Conservation (phyloP, 768 basidiomycete species). For the Filobasidium wieringae region DNA sequence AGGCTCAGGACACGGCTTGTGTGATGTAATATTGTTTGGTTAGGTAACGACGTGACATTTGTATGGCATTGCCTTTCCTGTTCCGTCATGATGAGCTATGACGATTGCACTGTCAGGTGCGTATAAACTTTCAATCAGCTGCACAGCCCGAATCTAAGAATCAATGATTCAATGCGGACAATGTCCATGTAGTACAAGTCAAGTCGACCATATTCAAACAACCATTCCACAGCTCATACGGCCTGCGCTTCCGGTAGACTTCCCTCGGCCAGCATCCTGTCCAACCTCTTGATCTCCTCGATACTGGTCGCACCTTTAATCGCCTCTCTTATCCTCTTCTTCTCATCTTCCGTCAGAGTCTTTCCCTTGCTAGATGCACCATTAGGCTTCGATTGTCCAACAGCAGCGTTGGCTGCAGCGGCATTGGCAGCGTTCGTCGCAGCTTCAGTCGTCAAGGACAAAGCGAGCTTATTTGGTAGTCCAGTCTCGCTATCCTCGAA, state of each 20-base stretch:
- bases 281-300: conserved; percentile 36
- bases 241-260: conserved; percentile 32
- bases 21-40: not conserved
- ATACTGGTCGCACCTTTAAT: conserved; percentile 32
- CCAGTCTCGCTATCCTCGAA: conserved; percentile 27
- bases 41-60: too few species aligned
- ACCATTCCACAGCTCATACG: not conserved
- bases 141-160: too few species aligned
- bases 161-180: not conserved
- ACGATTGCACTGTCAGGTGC: too few species aligned
- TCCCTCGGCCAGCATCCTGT: conserved; percentile 39
- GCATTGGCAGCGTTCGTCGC: conserved; percentile 16
- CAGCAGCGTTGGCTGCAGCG: conserved; percentile 3
- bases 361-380: conserved; percentile 29
- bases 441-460: conserved; percentile 26
- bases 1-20: not conserved
- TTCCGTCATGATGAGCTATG: too few species aligned
- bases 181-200: not conserved
- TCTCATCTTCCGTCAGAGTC: conserved; percentile 39
- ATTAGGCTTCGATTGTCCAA: not conserved
- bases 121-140: too few species aligned
- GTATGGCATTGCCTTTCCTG: too few species aligned
- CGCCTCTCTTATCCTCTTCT: conserved; percentile 35
- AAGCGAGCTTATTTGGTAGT: conserved; percentile 36
- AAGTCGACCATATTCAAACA: not conserved